phyloP scores from a whole-genome alignment of 192 early-diverging fungal species.

The Irineochytrium annulatum region DNA sequence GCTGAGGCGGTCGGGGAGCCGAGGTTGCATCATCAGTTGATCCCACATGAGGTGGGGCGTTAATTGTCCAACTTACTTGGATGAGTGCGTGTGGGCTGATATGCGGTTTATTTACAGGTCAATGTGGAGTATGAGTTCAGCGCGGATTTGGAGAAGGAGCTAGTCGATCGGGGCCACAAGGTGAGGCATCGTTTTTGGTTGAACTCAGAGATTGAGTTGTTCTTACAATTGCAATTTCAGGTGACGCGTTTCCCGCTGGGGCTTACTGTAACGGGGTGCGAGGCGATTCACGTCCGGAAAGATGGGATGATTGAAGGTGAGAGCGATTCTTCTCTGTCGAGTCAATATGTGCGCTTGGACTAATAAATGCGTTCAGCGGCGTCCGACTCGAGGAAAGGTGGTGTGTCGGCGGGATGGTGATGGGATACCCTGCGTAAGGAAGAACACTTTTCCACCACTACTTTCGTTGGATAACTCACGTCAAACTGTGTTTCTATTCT shows the following conservation, averaged over 20 bases:
- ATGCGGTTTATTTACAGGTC: slow-evolving; percentile 9
- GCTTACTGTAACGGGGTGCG: slow-evolving; percentile 30
- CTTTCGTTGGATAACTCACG: too few relatives aligned
- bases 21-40: slow-evolving; percentile 86
- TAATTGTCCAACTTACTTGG: not conserved
- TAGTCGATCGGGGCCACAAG: slow-evolving; percentile 21
- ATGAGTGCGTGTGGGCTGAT: slow-evolving; percentile 6
- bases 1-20: slow-evolving; percentile 67
- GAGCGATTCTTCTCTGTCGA: not conserved
- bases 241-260: slow-evolving; percentile 14
- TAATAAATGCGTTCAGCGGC: slow-evolving; percentile 22
- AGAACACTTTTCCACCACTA: too few relatives aligned
- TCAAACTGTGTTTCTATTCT: too few relatives aligned
- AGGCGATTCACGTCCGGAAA: slow-evolving; percentile 13
- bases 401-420: slow-evolving; percentile 36
- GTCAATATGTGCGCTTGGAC: not conserved
- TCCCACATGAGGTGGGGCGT: slow-evolving; percentile 61
- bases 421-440: too few relatives aligned
- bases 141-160: not conserved
- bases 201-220: not conserved
- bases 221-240: not conserved
- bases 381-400: slow-evolving; percentile 39
- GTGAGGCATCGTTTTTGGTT: too few relatives aligned
- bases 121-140: slow-evolving; percentile 21
- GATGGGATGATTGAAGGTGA: slow-evolving; percentile 37